Percentiles rank a stretch among this genome's conserved stretches.
phyloP scores from a whole-genome alignment of 2,329 filamentous ascomycete genomes.

The Teratosphaeria destructans region DNA sequence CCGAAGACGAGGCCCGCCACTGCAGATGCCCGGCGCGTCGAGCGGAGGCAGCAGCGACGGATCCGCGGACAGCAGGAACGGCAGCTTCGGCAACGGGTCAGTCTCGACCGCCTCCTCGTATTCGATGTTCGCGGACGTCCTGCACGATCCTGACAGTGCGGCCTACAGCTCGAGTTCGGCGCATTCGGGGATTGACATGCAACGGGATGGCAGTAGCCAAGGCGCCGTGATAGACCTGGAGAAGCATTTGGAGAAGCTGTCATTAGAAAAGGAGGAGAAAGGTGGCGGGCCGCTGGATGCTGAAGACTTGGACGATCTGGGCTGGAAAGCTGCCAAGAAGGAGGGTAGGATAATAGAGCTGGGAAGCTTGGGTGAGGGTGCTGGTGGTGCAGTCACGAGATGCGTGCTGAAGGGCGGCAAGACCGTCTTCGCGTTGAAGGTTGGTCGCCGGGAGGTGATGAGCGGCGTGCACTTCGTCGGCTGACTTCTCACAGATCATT shows the following conservation, averaged over 20 bases:
- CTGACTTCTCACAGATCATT: slow-evolving; percentile 59
- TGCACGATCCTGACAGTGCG: slow-evolving; percentile 72
- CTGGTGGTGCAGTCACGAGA: slow-evolving; percentile 86
- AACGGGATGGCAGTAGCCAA: slow-evolving; percentile 71
- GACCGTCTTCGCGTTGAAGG: slow-evolving; percentile 93
- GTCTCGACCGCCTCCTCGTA: slow-evolving; percentile 82
- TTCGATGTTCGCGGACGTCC: slow-evolving; percentile 65
- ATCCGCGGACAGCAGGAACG: slow-evolving; percentile 71
- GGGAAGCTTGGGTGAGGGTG: slow-evolving; percentile 84
- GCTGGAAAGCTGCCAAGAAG: slow-evolving; percentile 85
- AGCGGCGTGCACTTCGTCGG: no score
- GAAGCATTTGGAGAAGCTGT: slow-evolving; percentile 68
- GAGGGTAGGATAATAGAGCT: slow-evolving; percentile 81
- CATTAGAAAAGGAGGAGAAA: slow-evolving; percentile 51
- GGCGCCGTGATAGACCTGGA: slow-evolving; percentile 44
- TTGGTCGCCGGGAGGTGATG: slow-evolving; percentile 31
- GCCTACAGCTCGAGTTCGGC: slow-evolving; percentile 57
- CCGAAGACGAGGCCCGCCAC: slow-evolving; percentile 42
- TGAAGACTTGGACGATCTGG: slow-evolving; percentile 87
- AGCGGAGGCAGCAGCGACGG: slow-evolving; percentile 61
- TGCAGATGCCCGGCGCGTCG: slow-evolving; percentile 46
- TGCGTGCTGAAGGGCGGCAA: slow-evolving; percentile 84
- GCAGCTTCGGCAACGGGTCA: slow-evolving; percentile 78
- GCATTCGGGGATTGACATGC: slow-evolving; percentile 52
- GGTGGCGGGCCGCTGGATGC: slow-evolving; percentile 70